phyloP scores from a whole-genome alignment of 164 flowering plant genomes.

The Liriodendron chinense region DNA sequence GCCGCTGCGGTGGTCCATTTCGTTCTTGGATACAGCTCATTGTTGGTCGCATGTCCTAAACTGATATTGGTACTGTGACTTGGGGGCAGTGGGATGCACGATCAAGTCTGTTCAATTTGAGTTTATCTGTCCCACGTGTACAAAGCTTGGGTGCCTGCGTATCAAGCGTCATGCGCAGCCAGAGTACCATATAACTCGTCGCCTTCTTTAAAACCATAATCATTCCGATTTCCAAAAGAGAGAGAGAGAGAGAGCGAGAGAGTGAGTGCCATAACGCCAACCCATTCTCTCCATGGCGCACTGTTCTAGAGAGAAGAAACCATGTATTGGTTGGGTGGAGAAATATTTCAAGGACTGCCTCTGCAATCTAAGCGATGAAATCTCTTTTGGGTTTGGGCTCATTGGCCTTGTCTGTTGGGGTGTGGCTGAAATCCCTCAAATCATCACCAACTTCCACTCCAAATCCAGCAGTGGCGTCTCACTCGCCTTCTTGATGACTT shows the following conservation, averaged over 20 bases:
- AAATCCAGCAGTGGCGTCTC: slow-evolving; percentile 93
- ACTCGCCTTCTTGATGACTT: slow-evolving; percentile 72
- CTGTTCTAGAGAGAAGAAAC: slow-evolving; percentile 55
- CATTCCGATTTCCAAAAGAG: background rate
- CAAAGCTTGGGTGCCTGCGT: too few relatives aligned
- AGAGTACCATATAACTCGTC: too few relatives aligned
- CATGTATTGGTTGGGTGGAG: slow-evolving; percentile 67
- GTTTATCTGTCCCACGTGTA: too few relatives aligned
- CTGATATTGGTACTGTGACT: too few relatives aligned
- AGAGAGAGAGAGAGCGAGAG: slow-evolving; percentile 11
- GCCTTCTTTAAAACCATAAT: too few relatives aligned
- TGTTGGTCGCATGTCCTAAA: too few relatives aligned
- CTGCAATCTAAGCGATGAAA: slow-evolving; percentile 58
- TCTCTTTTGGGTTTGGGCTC: slow-evolving; percentile 63
- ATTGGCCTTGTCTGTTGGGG: slow-evolving; percentile 74
- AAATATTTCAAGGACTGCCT: slow-evolving; percentile 72
- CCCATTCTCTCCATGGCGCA: slow-evolving; percentile 10
- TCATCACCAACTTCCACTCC: slow-evolving; percentile 75
- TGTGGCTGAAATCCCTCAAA: slow-evolving; percentile 90
- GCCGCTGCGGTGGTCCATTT: too few relatives aligned
- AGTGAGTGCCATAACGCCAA: background rate
- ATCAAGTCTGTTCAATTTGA: too few relatives aligned
- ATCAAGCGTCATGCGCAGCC: too few relatives aligned
- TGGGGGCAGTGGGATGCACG: too few relatives aligned
- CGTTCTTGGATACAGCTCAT: too few relatives aligned